Percentiles rank a stretch among this genome's conserved stretches.
Conservation (phyloP, 192 early-diverging fungal genomes). For the Rhizophlyctis rosea region DNA sequence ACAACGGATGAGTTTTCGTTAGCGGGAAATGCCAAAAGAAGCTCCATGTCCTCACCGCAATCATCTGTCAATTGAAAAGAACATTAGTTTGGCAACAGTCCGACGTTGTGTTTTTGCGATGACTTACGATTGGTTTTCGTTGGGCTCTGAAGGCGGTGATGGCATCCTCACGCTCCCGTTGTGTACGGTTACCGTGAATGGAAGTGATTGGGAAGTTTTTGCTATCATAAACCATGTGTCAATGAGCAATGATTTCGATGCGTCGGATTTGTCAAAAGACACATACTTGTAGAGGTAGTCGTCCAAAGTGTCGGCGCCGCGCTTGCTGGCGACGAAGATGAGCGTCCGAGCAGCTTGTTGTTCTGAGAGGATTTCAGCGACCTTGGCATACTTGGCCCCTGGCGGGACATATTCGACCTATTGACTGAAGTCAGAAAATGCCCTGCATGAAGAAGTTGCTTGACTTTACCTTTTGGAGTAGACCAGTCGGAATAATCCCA, state of each 20-base stretch:
- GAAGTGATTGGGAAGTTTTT: conserved; percentile 36
- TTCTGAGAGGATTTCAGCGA: conserved; percentile 65
- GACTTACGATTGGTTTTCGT: conserved; percentile 48
- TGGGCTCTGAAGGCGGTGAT: conserved; percentile 69
- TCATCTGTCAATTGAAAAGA: too few relatives aligned
- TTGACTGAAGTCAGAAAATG: too few relatives aligned
- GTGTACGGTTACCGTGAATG: conserved; percentile 86
- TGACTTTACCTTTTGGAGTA: conserved; percentile 75
- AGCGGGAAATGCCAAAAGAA: too few relatives aligned
- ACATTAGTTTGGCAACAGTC: too few relatives aligned
- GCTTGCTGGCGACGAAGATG: conserved; percentile 90
- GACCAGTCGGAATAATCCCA: conserved; percentile 82
- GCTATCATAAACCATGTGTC: too few relatives aligned
- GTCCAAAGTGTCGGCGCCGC: conserved; percentile 77
- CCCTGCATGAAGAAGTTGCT: too few relatives aligned
- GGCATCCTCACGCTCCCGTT: conserved; percentile 85
- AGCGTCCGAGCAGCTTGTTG: conserved; percentile 57
- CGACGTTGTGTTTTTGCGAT: too few relatives aligned
- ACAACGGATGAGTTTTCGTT: too few relatives aligned
- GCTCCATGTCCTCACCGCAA: too few relatives aligned
- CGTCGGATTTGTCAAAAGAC: too few relatives aligned
- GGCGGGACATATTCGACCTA: conserved; percentile 65
- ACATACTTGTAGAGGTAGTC: conserved; percentile 62
- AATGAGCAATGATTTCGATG: too few relatives aligned
- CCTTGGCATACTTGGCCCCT: conserved; percentile 71